Evolutionary conservation across 257 asterid genomes (phyloP).

Genomic region (Thymus mandschuricus): DNA sequence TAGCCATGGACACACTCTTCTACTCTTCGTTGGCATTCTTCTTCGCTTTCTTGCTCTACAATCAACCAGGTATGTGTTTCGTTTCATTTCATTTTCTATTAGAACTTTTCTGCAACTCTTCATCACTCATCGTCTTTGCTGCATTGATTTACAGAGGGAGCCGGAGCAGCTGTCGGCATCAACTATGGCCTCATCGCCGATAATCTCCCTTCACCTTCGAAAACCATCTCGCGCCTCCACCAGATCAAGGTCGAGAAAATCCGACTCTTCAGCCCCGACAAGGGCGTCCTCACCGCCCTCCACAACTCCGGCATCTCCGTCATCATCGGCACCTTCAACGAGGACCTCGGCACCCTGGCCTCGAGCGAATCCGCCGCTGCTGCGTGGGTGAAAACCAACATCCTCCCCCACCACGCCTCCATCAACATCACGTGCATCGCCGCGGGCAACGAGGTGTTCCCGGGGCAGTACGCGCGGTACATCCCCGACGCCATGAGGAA

Average conservation of each 20-base stretch:
- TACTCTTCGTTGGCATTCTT: background rate
- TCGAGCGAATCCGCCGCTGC: slow-evolving; percentile 28
- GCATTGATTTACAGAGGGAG: background rate
- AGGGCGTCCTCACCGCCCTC: slow-evolving; percentile 36
- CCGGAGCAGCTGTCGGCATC: slow-evolving; percentile 9
- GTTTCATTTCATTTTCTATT: no score
- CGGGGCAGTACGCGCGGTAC: slow-evolving; percentile 32
- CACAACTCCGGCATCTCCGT: slow-evolving; percentile 33
- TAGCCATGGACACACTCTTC: background rate
- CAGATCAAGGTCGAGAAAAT: background rate
- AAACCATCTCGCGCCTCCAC: background rate
- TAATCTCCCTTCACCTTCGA: background rate
- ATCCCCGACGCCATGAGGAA: slow-evolving; percentile 45
- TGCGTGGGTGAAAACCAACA: slow-evolving; percentile 37
- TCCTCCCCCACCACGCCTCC: slow-evolving; percentile 26
- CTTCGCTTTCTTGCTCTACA: background rate
- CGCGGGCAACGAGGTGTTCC: slow-evolving; percentile 52
- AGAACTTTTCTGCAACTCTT: no score
- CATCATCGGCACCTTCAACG: slow-evolving; percentile 37
- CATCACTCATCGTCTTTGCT: no score
- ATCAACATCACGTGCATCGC: slow-evolving; percentile 29
- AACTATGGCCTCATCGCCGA: slow-evolving; percentile 12
- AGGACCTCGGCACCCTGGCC: slow-evolving; percentile 37
- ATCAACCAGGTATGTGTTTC: background rate
- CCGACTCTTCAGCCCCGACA: slow-evolving; percentile 1